phyloP scores from a whole-genome alignment of 768 basidiomycete genomes.

The Mrakia blollopis region DNA sequence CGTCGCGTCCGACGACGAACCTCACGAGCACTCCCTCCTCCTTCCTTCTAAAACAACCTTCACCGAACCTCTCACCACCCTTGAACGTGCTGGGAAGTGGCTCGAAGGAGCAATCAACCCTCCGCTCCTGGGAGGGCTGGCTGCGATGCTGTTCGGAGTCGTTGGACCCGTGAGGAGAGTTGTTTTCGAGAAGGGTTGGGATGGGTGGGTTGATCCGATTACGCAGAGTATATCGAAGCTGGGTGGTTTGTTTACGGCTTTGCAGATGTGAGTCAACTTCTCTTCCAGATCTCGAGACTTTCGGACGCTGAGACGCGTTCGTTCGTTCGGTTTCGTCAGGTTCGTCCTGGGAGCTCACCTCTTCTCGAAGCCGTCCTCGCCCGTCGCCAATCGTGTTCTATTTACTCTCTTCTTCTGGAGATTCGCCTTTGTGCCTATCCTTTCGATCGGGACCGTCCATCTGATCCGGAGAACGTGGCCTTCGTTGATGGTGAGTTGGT shows the following conservation, averaged over 20 bases:
- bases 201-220: constrained; percentile 37
- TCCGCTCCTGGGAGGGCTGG: constrained; percentile 41
- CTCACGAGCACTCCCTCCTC: constrained; percentile 36
- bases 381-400: constrained; percentile 35
- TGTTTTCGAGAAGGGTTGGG: constrained; percentile 37
- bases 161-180: constrained; percentile 37
- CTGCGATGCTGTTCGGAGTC: constrained; percentile 39
- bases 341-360: constrained; percentile 34
- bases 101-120: constrained; percentile 38
- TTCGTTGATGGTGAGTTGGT: constrained; percentile 7
- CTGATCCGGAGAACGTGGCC: constrained; percentile 33
- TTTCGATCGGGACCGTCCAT: constrained; percentile 37
- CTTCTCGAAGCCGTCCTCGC: constrained; percentile 36
- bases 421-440: constrained; percentile 39
- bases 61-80: not conserved
- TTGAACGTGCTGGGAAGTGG: not conserved
- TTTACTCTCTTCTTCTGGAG: constrained; percentile 41
- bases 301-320: not conserved
- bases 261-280: constrained; percentile 40
- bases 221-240: constrained; percentile 34
- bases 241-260: constrained; percentile 40
- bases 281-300: no score
- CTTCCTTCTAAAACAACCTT: constrained; percentile 16
- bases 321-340: not conserved
- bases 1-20: not conserved